Percentiles rank a stretch among this genome's conserved stretches.
These are phyloP conservation scores for Selenicereus undatus DNA, from an alignment of 148 eudicot species.

Conservation along the genomic window DNA sequence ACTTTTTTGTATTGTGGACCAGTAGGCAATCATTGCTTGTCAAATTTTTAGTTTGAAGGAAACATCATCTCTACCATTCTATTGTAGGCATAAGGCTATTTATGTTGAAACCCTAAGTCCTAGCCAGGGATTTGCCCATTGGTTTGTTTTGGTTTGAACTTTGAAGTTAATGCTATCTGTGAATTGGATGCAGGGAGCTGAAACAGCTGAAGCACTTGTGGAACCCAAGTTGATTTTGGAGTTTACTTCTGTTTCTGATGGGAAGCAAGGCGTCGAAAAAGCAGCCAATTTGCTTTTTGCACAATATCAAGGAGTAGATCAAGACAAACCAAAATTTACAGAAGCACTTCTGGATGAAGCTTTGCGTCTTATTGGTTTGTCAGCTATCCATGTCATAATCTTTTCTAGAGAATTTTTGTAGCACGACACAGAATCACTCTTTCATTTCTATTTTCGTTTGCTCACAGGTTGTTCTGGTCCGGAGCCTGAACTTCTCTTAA, in stretches of 20 bases:
- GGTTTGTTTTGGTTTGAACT: neutral
- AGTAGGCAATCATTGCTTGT: neutral
- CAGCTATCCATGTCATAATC: neutral
- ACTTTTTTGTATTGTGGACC: neutral
- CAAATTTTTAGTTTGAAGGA: neutral
- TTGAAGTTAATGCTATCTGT: neutral
- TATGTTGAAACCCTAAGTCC: neutral
- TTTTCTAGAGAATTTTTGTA: neutral
- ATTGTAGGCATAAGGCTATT: neutral
- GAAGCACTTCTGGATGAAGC: constrained; percentile 70
- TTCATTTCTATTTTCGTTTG: neutral
- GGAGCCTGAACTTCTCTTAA: constrained; percentile 75
- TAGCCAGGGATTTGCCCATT: neutral
- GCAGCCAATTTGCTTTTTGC: constrained; percentile 68
- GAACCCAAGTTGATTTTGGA: constrained; percentile 46
- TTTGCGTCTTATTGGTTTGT: constrained; percentile 58
- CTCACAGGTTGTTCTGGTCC: constrained; percentile 58
- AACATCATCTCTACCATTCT: neutral
- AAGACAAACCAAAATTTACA: constrained; percentile 51
- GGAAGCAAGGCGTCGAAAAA: constrained; percentile 73
- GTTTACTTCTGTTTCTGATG: constrained; percentile 63
- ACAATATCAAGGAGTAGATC: constrained; percentile 37
- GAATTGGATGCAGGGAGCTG: constrained; percentile 42
- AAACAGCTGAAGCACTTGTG: constrained; percentile 23
- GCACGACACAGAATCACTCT: neutral